Evolutionary conservation across 2,329 filamentous ascomycete species (phyloP).

Genomic region (Fusarium nanum): DNA sequence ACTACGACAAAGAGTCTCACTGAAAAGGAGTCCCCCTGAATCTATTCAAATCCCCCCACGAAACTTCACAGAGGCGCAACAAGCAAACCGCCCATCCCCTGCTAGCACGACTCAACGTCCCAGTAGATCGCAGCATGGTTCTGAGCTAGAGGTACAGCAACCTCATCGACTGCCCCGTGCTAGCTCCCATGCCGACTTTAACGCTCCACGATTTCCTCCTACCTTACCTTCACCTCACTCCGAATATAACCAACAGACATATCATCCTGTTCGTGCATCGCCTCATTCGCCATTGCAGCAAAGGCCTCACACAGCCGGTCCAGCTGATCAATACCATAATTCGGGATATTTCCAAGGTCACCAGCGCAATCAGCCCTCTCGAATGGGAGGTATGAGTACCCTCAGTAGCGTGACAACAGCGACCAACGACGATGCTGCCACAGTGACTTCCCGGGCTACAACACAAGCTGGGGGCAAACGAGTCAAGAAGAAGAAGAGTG

Average conservation of each 20-base stretch:
- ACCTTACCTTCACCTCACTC: constrained; percentile 51
- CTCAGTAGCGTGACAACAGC: constrained; percentile 66
- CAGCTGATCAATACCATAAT: constrained; percentile 43
- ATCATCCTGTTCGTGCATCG: constrained; percentile 71
- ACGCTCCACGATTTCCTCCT: constrained; percentile 39
- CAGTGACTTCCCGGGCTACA: constrained; percentile 44
- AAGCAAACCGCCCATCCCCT: constrained; percentile 46
- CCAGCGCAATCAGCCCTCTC: constrained; percentile 63
- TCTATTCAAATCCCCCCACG: constrained; percentile 65
- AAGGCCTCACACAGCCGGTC: constrained; percentile 65
- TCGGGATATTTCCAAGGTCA: constrained; percentile 54
- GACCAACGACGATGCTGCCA: constrained; percentile 54
- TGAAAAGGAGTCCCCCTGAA: constrained; percentile 63
- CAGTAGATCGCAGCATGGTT: constrained; percentile 54
- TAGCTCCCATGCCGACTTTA: constrained; percentile 49
- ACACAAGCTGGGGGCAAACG: constrained; percentile 53
- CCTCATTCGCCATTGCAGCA: constrained; percentile 73
- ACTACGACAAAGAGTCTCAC: constrained; percentile 64
- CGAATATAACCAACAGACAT: constrained; percentile 61
- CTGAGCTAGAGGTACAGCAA: constrained; percentile 57
- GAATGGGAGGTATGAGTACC: constrained; percentile 66
- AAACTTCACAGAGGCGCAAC: constrained; percentile 36
- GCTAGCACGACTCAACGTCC: constrained; percentile 50
- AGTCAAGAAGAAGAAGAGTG: constrained; percentile 74
- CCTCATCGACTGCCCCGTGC: constrained; percentile 51